phyloP scores from a whole-genome alignment of 148 eudicot genomes.

The Agrostemma githago region DNA sequence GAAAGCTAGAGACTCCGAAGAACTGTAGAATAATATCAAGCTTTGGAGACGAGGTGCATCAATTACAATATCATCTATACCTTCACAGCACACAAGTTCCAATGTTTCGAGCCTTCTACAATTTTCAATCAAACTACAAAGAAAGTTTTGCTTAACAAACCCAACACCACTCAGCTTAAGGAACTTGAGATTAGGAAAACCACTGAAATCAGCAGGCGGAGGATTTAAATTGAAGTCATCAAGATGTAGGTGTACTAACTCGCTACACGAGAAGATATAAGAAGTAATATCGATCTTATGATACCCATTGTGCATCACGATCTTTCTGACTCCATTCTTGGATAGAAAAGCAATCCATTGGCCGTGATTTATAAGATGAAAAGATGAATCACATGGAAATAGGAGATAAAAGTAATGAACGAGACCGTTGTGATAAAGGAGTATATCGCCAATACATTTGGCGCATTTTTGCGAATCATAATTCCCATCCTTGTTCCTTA shows the following conservation, averaged over 20 bases:
- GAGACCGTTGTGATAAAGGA: slow-evolving; percentile 24
- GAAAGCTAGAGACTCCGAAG: slow-evolving; percentile 5
- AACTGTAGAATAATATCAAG: neutral
- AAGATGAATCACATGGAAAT: neutral
- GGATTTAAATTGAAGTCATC: neutral
- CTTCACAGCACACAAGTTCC: slow-evolving; percentile 5
- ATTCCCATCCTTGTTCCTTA: too few relatives aligned
- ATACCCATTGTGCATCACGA: neutral
- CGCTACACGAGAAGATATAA: neutral
- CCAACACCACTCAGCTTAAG: neutral
- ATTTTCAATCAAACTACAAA: slow-evolving; percentile 2
- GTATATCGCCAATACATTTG: slow-evolving; percentile 24
- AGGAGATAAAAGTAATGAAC: slow-evolving; percentile 15
- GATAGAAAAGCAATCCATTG: neutral
- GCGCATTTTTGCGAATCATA: neutral
- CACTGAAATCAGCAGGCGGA: slow-evolving; percentile 1
- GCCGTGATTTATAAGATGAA: slow-evolving; percentile 1
- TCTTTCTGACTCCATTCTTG: neutral
- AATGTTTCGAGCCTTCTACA: slow-evolving; percentile 21
- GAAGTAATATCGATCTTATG: neutral
- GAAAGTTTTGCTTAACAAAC: neutral
- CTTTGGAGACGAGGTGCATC: slow-evolving; percentile 9
- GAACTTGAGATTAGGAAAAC: neutral
- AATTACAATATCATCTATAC: slow-evolving; percentile 13
- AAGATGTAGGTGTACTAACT: neutral